Evolutionary conservation across 257 asterid species (phyloP), one percentile per base, ranked within the genome.

Genomic region (Pogostemon cablin): DNA sequence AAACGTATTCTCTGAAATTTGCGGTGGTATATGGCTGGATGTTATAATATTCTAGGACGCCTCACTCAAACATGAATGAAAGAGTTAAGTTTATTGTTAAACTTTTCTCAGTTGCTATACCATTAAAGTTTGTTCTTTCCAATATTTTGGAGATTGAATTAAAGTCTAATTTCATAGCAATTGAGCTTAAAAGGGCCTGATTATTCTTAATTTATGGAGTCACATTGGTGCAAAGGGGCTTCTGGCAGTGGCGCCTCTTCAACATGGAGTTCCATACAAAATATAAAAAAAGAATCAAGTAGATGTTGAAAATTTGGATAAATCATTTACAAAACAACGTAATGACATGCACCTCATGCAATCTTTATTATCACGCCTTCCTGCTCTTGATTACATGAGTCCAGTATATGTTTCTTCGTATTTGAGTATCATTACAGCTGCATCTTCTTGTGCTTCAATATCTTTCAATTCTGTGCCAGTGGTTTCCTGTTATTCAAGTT

Each of bases 21-120:
- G 47, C 11, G n/a, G 34, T 12, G 58, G 41, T 58, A 40, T 44
- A 59, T 5, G 43, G 46, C 32, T 9, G 54, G 72, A 49, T 44
- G 72, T 43, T 12, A 65, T 49, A 35, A 37, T 37, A 56, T 69
- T 48, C 25, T 57, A 56, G 57, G 72, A 69, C 50, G 48, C 12
- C 53, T 42, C 65, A 20, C 44, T 44, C 43, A 55, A 62, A 48
- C 52, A 11, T 9, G 15, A 43, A 75, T 7, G 3, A 2, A 53
- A 34, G 64, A 64, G 65, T 17, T 68, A 32, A 25, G 32, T 25
- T 25, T 25, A 25, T 25, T 25, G 32, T 25, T 1, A 25, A 25
- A 25, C 32, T 25, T 25, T 25, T 63, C 62, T 9, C 38, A 1
- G 25, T 20, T 59, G 42, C 59, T 9, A 37, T 41, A 42, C 38